Evolutionary conservation across 164 flowering plant genomes (phyloP).

Genomic region (Berberis thunbergii): DNA sequence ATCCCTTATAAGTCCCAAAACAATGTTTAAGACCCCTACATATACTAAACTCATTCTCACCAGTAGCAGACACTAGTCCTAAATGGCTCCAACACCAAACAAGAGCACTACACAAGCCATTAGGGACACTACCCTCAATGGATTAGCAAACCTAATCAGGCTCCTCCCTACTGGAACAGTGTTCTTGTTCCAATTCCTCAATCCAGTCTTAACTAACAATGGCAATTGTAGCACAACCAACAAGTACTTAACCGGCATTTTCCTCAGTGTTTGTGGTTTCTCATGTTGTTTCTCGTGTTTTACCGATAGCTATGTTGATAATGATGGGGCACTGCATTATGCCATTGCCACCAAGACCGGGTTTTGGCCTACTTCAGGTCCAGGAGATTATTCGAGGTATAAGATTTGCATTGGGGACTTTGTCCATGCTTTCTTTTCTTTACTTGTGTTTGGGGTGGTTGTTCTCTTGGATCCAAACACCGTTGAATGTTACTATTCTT

Average conservation of each 20-base stretch:
- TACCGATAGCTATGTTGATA: slow-evolving; percentile 64
- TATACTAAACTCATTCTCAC: no score
- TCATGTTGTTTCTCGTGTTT: slow-evolving; percentile 59
- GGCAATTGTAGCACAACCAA: slow-evolving; percentile 55
- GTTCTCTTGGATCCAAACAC: slow-evolving; percentile 50
- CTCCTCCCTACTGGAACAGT: slow-evolving; percentile 91
- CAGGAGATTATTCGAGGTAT: slow-evolving; percentile 30
- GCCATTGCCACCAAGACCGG: slow-evolving; percentile 62
- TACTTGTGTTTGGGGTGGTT: slow-evolving; percentile 28
- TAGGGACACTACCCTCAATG: slow-evolving; percentile 29
- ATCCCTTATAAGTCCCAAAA: not conserved
- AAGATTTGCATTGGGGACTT: slow-evolving; percentile 60
- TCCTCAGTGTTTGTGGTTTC: slow-evolving; percentile 45
- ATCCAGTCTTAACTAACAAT: slow-evolving; percentile 65
- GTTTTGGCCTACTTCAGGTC: slow-evolving; percentile 35
- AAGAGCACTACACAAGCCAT: not conserved
- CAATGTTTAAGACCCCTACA: not conserved
- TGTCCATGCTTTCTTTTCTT: slow-evolving; percentile 50
- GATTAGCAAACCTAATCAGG: slow-evolving; percentile 55
- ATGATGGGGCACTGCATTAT: slow-evolving; percentile 42
- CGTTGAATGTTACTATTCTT: slow-evolving; percentile 58
- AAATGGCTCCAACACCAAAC: not conserved
- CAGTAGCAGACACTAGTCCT: not conserved
- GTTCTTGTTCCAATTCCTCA: slow-evolving; percentile 68
- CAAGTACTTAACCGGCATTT: slow-evolving; percentile 44